phyloP scores from a whole-genome alignment of 2,329 filamentous ascomycete species.

The Talaromyces islandicus region DNA sequence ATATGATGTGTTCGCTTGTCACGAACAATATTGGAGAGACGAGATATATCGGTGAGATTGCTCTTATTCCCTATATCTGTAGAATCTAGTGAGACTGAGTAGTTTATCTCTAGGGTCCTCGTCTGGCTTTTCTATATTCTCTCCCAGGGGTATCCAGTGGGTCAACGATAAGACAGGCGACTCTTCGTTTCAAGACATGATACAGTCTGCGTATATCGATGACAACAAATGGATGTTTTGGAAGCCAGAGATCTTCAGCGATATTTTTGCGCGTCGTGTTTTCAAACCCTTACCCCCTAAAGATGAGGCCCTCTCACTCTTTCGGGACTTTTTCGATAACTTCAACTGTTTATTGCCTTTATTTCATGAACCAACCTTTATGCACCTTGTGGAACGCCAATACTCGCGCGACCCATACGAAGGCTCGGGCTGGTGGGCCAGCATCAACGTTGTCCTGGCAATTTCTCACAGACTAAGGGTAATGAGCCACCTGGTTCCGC shows the following conservation, averaged over 20 bases:
- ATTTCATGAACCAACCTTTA: constrained; percentile 96
- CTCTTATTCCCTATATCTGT: background rate
- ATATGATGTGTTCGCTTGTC: constrained; percentile 98
- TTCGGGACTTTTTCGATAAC: constrained; percentile 94
- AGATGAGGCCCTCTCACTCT: constrained; percentile 76
- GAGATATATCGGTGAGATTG: constrained; percentile 76
- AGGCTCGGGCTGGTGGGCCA: constrained; percentile 97
- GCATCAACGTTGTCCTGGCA: constrained; percentile 87
- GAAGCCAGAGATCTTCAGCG: constrained; percentile 95
- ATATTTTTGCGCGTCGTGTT: constrained; percentile 79
- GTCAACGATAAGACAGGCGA: constrained; percentile 98
- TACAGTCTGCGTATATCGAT: constrained; percentile 80
- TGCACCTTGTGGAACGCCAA: constrained; percentile 91
- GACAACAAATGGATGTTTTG: constrained; percentile 96
- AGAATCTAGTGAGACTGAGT: background rate
- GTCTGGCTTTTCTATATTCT: constrained; percentile 98
- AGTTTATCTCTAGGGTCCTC: constrained; percentile 66
- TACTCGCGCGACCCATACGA: constrained; percentile 91
- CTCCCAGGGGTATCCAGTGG: constrained; percentile 96
- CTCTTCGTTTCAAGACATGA: constrained; percentile 89
- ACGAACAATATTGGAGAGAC: constrained; percentile 94
- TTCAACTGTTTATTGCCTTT: constrained; percentile 99
- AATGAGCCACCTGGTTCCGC: constrained; percentile 87
- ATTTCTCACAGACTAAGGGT: constrained; percentile 87
- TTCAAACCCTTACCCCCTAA: constrained; percentile 81